These are phyloP conservation scores for Globisporangium abappressorium DNA, from an alignment of 352 stramenopile genomes.

Conservation along the genomic window DNA sequence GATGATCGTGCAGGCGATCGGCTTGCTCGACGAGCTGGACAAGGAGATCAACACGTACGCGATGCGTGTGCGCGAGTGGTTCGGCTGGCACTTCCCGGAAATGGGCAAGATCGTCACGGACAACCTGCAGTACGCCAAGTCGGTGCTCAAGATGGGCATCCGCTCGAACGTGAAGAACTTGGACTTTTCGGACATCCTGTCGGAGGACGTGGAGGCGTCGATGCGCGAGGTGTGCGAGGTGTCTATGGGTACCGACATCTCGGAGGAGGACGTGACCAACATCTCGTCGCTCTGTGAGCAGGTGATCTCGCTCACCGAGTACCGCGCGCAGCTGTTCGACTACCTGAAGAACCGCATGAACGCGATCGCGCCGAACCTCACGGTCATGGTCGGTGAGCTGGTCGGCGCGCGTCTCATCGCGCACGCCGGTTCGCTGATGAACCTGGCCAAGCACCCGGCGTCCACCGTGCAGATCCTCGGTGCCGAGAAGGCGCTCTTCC, in stretches of 20 bases:
- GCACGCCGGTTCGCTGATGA: constrained; percentile 99
- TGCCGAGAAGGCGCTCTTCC: constrained; percentile 99
- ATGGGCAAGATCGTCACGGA: constrained; percentile 98
- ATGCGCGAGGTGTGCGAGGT: constrained; percentile 98
- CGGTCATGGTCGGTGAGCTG: constrained; percentile 98
- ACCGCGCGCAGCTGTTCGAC: constrained; percentile 97
- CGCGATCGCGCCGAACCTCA: constrained; percentile 99
- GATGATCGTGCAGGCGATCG: constrained; percentile 99
- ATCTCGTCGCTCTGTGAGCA: constrained; percentile 93
- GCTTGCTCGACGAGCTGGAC: constrained; percentile 99
- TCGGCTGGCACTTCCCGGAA: constrained; percentile 96
- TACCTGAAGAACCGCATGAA: constrained; percentile 99
- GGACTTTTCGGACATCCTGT: constrained; percentile 90
- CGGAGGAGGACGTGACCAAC: constrained; percentile 97
- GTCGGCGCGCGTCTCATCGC: constrained; percentile 98
- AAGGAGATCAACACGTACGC: constrained; percentile 99
- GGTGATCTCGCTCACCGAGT: constrained; percentile 88
- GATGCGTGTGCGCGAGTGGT: constrained; percentile 99
- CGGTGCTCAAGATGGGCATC: constrained; percentile 94
- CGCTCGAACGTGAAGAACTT: constrained; percentile 91
- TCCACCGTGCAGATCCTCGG: constrained; percentile 99
- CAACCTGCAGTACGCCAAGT: constrained; percentile 99
- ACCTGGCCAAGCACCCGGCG: constrained; percentile 99
- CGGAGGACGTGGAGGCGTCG: constrained; percentile 90
- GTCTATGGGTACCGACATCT: constrained; percentile 99